Evolutionary conservation across 352 stramenopile genomes (phyloP), one percentile per base, ranked within the genome.

Genomic region (Blastocystis sp.): DNA sequence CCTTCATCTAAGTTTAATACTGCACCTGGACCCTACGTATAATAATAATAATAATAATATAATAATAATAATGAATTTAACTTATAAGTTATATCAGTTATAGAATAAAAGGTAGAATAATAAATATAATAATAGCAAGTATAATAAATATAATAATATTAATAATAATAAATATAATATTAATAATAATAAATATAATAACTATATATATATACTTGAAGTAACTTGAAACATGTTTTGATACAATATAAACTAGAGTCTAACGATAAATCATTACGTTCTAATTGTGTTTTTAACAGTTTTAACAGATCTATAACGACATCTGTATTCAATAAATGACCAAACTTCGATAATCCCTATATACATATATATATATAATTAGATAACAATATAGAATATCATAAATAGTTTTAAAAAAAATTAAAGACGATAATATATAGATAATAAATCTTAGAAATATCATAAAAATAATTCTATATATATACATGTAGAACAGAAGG

Each of bases 271-370:
- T 10, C 13, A 24, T 59, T 27, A 19, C n/a, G 2, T 21, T 46
- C 24, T 27, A 59, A 16, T 2, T 34, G 34, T 40, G 27, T 18
- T 30, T 59, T 55, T n/a, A 59, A 40, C 11, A 47, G 24, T 13
- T 59, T 25, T 27, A 59, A 28, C 35, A 59, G 42, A 13, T 59
- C 49, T 1, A 18, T 27, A 9, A 59, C 49, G 2, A 59, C 36
- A 11, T 43, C 36, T 11, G 49, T 49, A 30, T 59, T 59, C 3
- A 59, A 30, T 4, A 59, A 30, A 55, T 55, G 49, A 4, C 31
- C 37, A 10, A 59, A 55, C n/a, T 28, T 28, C 6, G 49, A 36
- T 9, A 59, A 28, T 21, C 49, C 49, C 19, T 59, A 36, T 6
- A 59, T 24, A 3, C 46, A 23, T 1, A 59, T 40, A 24, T 59